Percentiles rank a stretch among this genome's conserved stretches.
Evolutionary conservation across 768 basidiomycete species (phyloP).

Genomic region (Boletus pseudo-olivaceus): DNA sequence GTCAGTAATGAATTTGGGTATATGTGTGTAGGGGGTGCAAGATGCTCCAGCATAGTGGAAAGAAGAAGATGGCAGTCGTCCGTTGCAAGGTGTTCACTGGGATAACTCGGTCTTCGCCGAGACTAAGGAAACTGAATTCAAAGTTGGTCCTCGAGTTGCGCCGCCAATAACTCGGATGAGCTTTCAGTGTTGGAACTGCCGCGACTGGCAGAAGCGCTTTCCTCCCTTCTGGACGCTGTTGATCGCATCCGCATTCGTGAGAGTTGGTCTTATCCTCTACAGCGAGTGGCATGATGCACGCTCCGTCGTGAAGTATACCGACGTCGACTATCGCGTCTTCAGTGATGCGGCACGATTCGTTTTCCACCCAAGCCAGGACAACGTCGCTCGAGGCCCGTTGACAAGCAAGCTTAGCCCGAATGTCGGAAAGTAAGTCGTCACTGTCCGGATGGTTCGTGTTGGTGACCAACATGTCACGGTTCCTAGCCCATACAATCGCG

Average conservation of each 20-base stretch:
- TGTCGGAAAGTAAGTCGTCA: constrained; percentile 73
- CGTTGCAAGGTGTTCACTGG: too few species aligned
- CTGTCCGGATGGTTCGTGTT: neutral
- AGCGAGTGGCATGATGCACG: constrained; percentile 88
- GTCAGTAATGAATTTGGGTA: too few species aligned
- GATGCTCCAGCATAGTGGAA: too few species aligned
- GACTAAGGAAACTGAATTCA: neutral
- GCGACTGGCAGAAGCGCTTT: constrained; percentile 8
- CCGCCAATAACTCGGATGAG: neutral
- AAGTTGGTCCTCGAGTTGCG: neutral
- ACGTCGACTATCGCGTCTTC: constrained; percentile 95
- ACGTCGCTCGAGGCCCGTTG: constrained; percentile 61
- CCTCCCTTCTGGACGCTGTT: constrained; percentile 52
- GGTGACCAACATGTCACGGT: constrained; percentile 5
- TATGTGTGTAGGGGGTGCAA: too few species aligned
- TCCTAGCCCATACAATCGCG: constrained; percentile 79
- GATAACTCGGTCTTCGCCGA: too few species aligned
- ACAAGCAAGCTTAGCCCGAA: constrained; percentile 35
- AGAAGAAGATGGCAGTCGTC: too few species aligned
- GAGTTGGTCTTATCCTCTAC: constrained; percentile 72
- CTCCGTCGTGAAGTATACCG: constrained; percentile 92
- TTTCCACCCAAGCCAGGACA: constrained; percentile 44
- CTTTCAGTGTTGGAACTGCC: neutral
- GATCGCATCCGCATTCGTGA: constrained; percentile 51
- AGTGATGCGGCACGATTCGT: constrained; percentile 83